Evolutionary conservation across 148 eudicot species (phyloP), one percentile per base, ranked within the genome.

Genomic region (Rhododendron vialii): DNA sequence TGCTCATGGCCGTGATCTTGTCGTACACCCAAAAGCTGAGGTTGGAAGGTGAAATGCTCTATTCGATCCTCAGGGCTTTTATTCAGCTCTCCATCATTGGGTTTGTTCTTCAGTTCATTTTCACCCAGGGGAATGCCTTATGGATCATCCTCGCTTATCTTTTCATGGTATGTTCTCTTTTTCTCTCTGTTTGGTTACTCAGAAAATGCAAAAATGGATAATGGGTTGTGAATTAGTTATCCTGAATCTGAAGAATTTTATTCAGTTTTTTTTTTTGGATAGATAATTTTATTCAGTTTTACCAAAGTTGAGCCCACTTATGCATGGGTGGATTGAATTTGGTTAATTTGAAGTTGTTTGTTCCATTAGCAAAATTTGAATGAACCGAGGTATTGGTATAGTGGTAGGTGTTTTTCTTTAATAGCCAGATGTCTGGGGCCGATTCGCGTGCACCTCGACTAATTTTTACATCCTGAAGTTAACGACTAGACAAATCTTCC

Each of bases 131-230:
- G 2, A 95, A 88, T 79, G 73, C 53, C 65, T 50, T 28, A 1
- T 96, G 98, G 99, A 96, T 96, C 76, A 13, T 95, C 81, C 88
- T 92, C 71, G 98, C 99, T 88, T 96, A 96, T 90, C 95, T 96
- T 50, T 96, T 95, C 92, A 96, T 96, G 99, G 99, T 96, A 89
- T 86, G 84, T 82, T 10, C 26, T 10, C 12, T 11, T 33, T 13
- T 3, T 30, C 20, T 71, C 38, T 30, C 22, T 15, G 24, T 53
- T 80, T 51, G 61, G 18, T 86, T 41, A 18, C 18, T 36, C 24
- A 67, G 78, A 22, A 53, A 81, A 33, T 30, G 38, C 6, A 17
- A 82, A 59, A 59, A 59, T 20, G 65, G 26, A 35, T 5, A 47
- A 78, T 35, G 17, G 43, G 20, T 79, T 26, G 61, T 48, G 76